Percentiles rank a stretch among this genome's conserved stretches.
These are phyloP conservation scores for Ceratocystis papillata DNA, from an alignment of 2,329 filamentous ascomycete genomes.

Conservation along the genomic window DNA sequence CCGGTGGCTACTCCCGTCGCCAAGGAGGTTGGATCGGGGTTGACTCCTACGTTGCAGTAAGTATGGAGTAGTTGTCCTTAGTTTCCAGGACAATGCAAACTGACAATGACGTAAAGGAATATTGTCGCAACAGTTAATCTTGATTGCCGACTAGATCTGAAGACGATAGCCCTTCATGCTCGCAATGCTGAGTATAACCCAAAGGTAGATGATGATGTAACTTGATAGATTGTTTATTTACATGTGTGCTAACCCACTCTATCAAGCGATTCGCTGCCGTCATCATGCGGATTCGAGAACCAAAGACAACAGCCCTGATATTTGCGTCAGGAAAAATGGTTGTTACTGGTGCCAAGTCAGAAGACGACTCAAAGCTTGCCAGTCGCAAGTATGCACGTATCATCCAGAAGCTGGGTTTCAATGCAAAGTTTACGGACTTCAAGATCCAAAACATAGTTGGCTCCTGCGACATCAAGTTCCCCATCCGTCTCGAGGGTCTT, in stretches of 20 bases:
- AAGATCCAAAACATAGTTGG: constrained; percentile 99
- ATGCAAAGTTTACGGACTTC: constrained; percentile 98
- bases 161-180: constrained; percentile 96
- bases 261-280: constrained; percentile 89
- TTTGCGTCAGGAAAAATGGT: constrained; percentile 99
- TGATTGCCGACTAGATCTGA: constrained; percentile 91
- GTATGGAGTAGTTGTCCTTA: constrained; percentile 44
- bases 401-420: constrained; percentile 99
- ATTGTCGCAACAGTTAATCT: constrained; percentile 98
- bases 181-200: constrained; percentile 98
- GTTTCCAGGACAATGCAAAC: constrained; percentile 26
- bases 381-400: constrained; percentile 97
- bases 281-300: constrained; percentile 98
- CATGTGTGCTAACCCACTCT: constrained; percentile 30
- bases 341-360: constrained; percentile 92
- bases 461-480: constrained; percentile 98
- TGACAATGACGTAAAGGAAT: constrained; percentile 62
- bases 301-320: constrained; percentile 95
- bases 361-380: constrained; percentile 94
- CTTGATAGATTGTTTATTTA: constrained; percentile 9
- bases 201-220: constrained; percentile 55
- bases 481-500: constrained; percentile 89
- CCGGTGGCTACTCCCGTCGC: constrained; percentile 85
- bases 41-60: constrained; percentile 90
- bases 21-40: constrained; percentile 70